A percentile compares a stretch with the other conserved stretches of the same genome.
These are phyloP conservation scores for Talaromyces pinophilus DNA, from an alignment of 2,329 filamentous ascomycete species.

Conservation along the genomic window DNA sequence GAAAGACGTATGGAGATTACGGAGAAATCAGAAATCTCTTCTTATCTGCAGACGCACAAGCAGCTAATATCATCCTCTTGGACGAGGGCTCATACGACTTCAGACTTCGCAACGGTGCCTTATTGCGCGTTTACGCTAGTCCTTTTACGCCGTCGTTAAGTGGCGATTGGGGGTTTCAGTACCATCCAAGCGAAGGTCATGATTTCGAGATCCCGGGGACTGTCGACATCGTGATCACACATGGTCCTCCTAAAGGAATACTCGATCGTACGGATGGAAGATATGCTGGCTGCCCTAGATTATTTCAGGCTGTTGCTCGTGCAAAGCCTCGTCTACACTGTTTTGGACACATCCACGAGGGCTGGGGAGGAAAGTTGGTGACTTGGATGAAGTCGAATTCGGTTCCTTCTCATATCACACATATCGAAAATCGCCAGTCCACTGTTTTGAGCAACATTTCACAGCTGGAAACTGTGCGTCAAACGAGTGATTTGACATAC, in stretches of 20 bases:
- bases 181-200: slow-evolving; percentile 42
- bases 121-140: slow-evolving; percentile 55
- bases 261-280: slow-evolving; percentile 47
- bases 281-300: slow-evolving; percentile 35
- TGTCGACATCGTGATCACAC: slow-evolving; percentile 56
- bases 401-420: slow-evolving; percentile 48
- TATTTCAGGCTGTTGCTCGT: slow-evolving; percentile 37
- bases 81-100: slow-evolving; percentile 55
- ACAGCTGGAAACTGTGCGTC: slow-evolving; percentile 31
- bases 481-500: slow-evolving; percentile 42
- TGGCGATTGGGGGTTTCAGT: slow-evolving; percentile 54
- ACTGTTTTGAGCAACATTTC: slow-evolving; percentile 23
- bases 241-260: slow-evolving; percentile 57
- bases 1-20: slow-evolving; percentile 44
- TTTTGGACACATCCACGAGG: slow-evolving; percentile 51
- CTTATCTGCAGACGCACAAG: slow-evolving; percentile 38
- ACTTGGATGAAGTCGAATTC: slow-evolving; percentile 49
- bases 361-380: slow-evolving; percentile 59
- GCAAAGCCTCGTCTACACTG: slow-evolving; percentile 41
- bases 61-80: slow-evolving; percentile 50
- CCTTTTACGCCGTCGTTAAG: slow-evolving; percentile 54
- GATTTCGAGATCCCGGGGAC: slow-evolving; percentile 34
- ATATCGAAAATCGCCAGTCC: slow-evolving; percentile 49
- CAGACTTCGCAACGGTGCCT: slow-evolving; percentile 52
- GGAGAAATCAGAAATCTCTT: slow-evolving; percentile 42